Evolutionary conservation across 225 moss, liverwort and hornwort genomes (phyloP), one percentile per base, ranked within the genome.

Genomic region (Takakia lepidozioides): DNA sequence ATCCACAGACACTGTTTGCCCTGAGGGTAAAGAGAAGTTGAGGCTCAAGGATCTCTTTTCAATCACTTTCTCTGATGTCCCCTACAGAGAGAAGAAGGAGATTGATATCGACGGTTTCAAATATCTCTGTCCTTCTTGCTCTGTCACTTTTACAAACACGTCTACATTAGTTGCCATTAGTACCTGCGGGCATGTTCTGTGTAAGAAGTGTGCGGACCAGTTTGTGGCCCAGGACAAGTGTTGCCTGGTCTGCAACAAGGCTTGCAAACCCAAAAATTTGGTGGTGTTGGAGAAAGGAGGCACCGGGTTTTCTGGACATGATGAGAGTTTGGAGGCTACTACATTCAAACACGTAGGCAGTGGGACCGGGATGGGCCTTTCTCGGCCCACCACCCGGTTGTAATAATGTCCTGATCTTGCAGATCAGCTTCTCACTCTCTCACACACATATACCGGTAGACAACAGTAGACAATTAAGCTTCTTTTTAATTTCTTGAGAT

Each of bases 21-120:
- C 93, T 0, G 84, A 93, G 58, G 93, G 89, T 18, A 89, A 93
- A 28, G 93, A 93, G 74, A 93, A 93, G 60, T 48, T 93, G 43
- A 93, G 72, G 63, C 79, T 93, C 1, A 93, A 77, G 46, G 89
- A 86, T 14, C 50, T 93, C 41, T 93, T 89, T 23, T 60, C 83
- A 11, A 61, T 89, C n/a, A 57, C 56, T 34, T 89, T 93, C 59
- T 60, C 74, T 2, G 75, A 80, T 20, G 46, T 88, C 28, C 88
- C 88, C 8, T 63, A 87, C 51, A 63, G 73, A 62, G 85, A 88
- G 50, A 85, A 77, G 67, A 78, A 74, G 62, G 85, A 72, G 44
- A 66, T 78, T 24, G 88, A 86, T 20, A 54, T 54, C 10, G 72
- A 69, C 34, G 74, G 64, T 3, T 66, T 75, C 50, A 81, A 70